A percentile compares a stretch with the other conserved stretches of the same genome.
Conservation (phyloP, 495 filamentous ascomycete genomes). For the Copromyces sp. region DNA sequence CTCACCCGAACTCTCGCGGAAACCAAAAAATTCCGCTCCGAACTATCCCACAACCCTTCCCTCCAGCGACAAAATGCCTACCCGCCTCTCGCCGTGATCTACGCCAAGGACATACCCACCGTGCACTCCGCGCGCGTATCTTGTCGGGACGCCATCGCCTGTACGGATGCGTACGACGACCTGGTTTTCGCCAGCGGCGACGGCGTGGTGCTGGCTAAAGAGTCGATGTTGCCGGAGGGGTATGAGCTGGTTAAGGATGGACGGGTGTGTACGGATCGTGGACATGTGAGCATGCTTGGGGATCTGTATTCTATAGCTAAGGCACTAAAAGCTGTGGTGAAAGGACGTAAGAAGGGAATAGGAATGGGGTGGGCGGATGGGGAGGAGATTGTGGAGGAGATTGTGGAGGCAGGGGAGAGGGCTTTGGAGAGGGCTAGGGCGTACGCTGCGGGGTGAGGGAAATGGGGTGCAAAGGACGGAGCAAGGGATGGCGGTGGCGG, state of each 20-base stretch:
- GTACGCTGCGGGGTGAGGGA: too few relatives aligned
- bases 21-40: constrained; percentile 61
- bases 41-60: constrained; percentile 48
- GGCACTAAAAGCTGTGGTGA: constrained; percentile 56
- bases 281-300: constrained; percentile 77
- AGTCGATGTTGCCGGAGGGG: constrained; percentile 76
- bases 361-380: constrained; percentile 36
- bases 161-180: constrained; percentile 75
- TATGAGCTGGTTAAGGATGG: constrained; percentile 65
- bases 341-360: constrained; percentile 59
- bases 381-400: neutral
- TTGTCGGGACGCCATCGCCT: constrained; percentile 52
- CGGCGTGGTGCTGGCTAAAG: constrained; percentile 76
- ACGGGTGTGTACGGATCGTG: constrained; percentile 66
- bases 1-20: constrained; percentile 66
- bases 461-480: too few relatives aligned
- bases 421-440: neutral
- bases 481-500: too few relatives aligned
- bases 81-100: constrained; percentile 76
- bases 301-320: constrained; percentile 75
- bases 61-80: constrained; percentile 60
- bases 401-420: neutral
- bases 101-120: constrained; percentile 79
- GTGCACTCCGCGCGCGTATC: constrained; percentile 68
- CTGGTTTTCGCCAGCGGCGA: constrained; percentile 81